phyloP scores from a whole-genome alignment of 345 rosid species.

The Eucalyptus regnans region DNA sequence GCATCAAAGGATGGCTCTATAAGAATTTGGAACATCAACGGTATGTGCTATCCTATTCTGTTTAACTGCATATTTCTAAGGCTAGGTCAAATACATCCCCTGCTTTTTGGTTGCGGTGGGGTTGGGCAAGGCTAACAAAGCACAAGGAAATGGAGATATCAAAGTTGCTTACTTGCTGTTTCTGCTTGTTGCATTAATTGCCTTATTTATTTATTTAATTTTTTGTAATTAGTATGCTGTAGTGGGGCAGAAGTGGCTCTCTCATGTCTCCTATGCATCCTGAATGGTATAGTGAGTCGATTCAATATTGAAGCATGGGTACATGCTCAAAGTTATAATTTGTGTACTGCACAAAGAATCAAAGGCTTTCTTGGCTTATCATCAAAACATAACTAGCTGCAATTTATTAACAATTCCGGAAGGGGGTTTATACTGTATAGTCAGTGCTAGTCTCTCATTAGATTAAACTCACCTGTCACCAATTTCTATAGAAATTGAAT shows the following conservation, averaged over 20 bases:
- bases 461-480: not conserved
- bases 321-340: too few species aligned
- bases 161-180: not conserved
- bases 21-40: conserved; percentile 92
- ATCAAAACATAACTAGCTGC: not conserved
- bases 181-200: not conserved
- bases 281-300: not conserved
- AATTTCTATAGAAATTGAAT: not conserved
- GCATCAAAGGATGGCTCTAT: conserved; percentile 91
- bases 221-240: not conserved
- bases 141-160: not conserved
- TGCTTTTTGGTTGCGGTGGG: not conserved
- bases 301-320: not conserved
- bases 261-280: not conserved
- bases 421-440: not conserved
- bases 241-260: not conserved
- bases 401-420: not conserved
- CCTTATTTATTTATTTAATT: not conserved
- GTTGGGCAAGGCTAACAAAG: not conserved
- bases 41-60: conserved; percentile 20
- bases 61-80: not conserved
- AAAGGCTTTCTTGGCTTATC: not conserved
- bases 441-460: not conserved
- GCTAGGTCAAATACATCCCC: not conserved
- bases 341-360: not conserved